Evolutionary conservation across 495 filamentous ascomycete species (phyloP).

Genomic region (Cercophora samala): DNA sequence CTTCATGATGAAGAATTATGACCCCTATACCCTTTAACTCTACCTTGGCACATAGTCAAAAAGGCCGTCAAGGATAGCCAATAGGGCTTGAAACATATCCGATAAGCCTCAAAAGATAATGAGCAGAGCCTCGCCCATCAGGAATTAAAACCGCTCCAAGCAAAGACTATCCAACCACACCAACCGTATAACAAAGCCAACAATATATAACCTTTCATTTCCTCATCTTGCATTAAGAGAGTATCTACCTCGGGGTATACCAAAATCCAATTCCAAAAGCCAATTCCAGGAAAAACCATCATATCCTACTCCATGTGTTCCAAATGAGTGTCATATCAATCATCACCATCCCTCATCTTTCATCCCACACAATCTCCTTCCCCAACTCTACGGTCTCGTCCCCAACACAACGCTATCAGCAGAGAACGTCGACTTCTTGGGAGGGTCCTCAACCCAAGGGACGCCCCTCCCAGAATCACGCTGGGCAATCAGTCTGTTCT

Average conservation of each 20-base stretch:
- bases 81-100: no score
- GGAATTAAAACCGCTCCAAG: no score
- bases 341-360: background rate
- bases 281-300: background rate
- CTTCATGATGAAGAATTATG: no score
- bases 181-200: no score
- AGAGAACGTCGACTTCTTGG: constrained; percentile 3
- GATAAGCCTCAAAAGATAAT: no score
- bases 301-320: background rate
- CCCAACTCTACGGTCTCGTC: background rate
- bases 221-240: background rate
- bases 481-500: constrained; percentile 19
- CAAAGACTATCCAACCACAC: no score
- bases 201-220: background rate
- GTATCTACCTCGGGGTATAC: background rate
- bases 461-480: constrained; percentile 18
- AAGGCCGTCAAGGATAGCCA: no score
- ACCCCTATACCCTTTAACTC: no score
- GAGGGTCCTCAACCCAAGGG: constrained; percentile 20
- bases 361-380: background rate
- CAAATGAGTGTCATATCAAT: background rate
- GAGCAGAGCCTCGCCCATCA: no score
- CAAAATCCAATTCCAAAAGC: background rate
- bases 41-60: no score
- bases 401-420: constrained; percentile 1